Base-by-base conservation (phyloP, 257 asterid genomes). In the Fraxinus anomala region DNA sequence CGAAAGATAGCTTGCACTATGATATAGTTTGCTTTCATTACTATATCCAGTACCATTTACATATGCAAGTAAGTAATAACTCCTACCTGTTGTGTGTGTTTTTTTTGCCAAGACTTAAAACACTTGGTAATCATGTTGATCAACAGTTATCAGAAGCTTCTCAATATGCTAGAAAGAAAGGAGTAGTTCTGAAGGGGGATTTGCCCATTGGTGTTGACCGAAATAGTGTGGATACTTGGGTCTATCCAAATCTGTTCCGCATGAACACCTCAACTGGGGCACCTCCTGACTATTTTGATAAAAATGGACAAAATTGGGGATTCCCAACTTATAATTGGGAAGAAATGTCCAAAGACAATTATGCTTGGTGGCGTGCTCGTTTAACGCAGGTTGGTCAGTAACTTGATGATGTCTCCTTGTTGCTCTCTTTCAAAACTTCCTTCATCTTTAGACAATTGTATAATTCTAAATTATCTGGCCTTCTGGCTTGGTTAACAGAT, bases 301-400 rank as follows among this genome's bases (percentile, higher is more conserved):
- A 95, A 88, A 95, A 95, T 19, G 99, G 99, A 51, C 99, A 95
- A 79, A 95, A 95, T 74, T 95, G 99, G 99, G 99, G 99, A 24
- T 95, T 95, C 84, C 99, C 99, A 36, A 95, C 98, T 72, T 95
- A 95, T 82, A 95, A 95, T 84, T 95, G 99, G 99, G 99, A 95
- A 88, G 99, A 95, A 83, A 95, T 95, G 99, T 95, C 98, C 9
- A 95, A 92, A 82, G 99, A 95, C 79, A 93, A 95, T 83, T 95
- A 95, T 86, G 96, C 85, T 68, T 95, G 99, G 99, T 95, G 99
- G 99, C 92, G 97, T 76, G 89, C 89, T 87, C 99, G 99, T 89
- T 85, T 95, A 69, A 86, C 97, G 30, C 98, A 95, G 98, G 99
- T 95, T 79, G 34, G 17, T 24, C 69, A 12, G 69, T 63, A 63